These are phyloP conservation scores for Leccinum subgranulosum DNA, from an alignment of 768 basidiomycete species.

Conservation along the genomic window DNA sequence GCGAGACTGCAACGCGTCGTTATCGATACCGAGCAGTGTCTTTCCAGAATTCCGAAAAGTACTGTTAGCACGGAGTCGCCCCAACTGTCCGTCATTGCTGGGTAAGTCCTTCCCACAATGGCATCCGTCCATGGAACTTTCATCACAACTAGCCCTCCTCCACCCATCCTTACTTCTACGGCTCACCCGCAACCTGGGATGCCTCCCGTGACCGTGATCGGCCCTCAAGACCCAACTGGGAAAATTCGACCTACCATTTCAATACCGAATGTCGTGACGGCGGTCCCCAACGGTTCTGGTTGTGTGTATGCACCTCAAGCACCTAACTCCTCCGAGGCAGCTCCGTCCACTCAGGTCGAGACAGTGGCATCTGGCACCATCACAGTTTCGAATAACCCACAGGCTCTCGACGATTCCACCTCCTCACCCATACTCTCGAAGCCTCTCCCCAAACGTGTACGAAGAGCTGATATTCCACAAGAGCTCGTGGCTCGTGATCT, in stretches of 20 bases:
- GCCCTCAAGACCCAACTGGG: not conserved
- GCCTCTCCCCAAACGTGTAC: slow-evolving; percentile 28
- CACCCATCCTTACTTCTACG: not conserved
- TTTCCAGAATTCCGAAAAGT: not conserved
- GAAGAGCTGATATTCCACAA: slow-evolving; percentile 20
- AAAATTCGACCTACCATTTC: not conserved
- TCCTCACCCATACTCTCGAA: slow-evolving; percentile 6
- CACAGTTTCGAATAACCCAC: not conserved
- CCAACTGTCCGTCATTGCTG: not conserved
- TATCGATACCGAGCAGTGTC: slow-evolving; percentile 1
- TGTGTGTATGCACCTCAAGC: not conserved
- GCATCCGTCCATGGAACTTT: not conserved
- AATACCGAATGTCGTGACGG: not conserved
- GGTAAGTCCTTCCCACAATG: slow-evolving; percentile 13
- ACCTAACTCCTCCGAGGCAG: not conserved
- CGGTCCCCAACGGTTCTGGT: not conserved
- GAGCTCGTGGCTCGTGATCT: slow-evolving; percentile 28
- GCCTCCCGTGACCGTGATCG: not conserved
- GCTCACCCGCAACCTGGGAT: not conserved
- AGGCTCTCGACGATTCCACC: not conserved
- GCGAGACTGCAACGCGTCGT: slow-evolving; percentile 21
- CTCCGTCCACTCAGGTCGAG: not conserved
- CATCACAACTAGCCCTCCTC: not conserved
- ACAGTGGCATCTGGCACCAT: not conserved
- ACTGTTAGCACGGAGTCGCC: not conserved